phyloP scores from a whole-genome alignment of 2,329 filamentous ascomycete genomes.

The Septoria linicola region DNA sequence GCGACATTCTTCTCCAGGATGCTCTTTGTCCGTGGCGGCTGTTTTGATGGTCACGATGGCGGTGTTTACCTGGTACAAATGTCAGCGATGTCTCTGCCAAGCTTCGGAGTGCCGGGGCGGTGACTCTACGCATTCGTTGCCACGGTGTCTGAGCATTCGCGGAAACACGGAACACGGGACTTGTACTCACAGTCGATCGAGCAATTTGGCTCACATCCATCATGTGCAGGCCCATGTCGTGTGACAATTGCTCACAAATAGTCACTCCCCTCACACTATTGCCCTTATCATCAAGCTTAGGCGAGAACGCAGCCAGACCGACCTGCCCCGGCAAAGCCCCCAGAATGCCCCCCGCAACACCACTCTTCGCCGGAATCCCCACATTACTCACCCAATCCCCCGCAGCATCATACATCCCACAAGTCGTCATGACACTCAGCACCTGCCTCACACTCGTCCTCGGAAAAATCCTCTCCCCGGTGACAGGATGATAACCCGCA shows the following conservation, averaged over 20 bases:
- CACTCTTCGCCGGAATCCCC: constrained; percentile 44
- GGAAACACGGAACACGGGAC: too few species aligned
- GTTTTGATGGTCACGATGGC: constrained; percentile 21
- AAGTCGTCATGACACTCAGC: constrained; percentile 46
- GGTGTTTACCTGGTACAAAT: too few species aligned
- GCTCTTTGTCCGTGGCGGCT: constrained; percentile 5
- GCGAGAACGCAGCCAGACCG: constrained; percentile 27
- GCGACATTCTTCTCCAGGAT: constrained; percentile 13
- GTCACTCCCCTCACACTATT: constrained; percentile 29
- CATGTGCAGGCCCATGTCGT: constrained; percentile 30
- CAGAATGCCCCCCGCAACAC: constrained; percentile 30
- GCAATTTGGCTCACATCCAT: constrained; percentile 31
- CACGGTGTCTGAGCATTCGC: too few species aligned
- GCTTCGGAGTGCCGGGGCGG: too few species aligned
- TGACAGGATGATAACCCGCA: constrained; percentile 40
- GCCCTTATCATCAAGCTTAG: constrained; percentile 27
- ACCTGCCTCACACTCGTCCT: constrained; percentile 43
- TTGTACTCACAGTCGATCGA: constrained; percentile 25
- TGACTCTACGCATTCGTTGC: too few species aligned
- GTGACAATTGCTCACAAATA: constrained; percentile 28
- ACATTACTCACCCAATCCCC: constrained; percentile 44
- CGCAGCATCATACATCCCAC: constrained; percentile 46
- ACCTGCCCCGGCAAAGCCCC: constrained; percentile 29
- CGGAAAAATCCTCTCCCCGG: constrained; percentile 39
- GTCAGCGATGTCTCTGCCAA: too few species aligned